These are phyloP conservation scores for Botrytis porri DNA, from an alignment of 2,329 filamentous ascomycete species.

Conservation along the genomic window DNA sequence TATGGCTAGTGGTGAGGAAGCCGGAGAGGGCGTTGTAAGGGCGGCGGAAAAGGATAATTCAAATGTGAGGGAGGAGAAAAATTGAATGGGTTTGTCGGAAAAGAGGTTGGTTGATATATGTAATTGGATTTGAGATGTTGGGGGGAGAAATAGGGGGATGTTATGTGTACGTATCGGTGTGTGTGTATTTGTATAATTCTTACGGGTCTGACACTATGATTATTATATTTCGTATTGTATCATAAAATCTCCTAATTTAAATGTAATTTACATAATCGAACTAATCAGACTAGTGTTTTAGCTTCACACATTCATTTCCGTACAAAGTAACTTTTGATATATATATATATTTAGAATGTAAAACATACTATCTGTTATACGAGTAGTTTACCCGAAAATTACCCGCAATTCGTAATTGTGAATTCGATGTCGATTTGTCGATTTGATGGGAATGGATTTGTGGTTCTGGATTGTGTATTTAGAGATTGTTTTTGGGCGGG, in stretches of 20 bases:
- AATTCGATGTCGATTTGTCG: not conserved
- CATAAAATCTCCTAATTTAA: not conserved
- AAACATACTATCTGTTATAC: too few relatives aligned
- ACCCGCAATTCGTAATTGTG: too few relatives aligned
- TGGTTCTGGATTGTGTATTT: not conserved
- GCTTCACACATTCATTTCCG: too few relatives aligned
- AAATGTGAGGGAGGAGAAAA: not conserved
- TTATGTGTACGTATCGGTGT: not conserved
- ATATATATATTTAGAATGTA: too few relatives aligned
- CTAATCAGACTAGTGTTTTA: too few relatives aligned
- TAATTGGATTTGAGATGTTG: not conserved
- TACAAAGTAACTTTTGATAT: too few relatives aligned
- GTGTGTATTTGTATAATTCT: not conserved
- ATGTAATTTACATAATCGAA: not conserved
- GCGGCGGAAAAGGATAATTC: not conserved
- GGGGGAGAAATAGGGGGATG: not conserved
- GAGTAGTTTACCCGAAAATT: too few relatives aligned
- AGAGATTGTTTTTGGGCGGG: too few relatives aligned
- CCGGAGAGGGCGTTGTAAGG: too few relatives aligned
- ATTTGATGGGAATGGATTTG: not conserved
- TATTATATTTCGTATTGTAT: too few relatives aligned
- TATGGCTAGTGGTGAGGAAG: conserved; percentile 11
- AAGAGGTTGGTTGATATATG: too few relatives aligned
- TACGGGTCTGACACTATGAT: too few relatives aligned
- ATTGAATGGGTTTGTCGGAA: not conserved